Base-by-base conservation (phyloP, 441 rosid genomes). In the Pelargonium citronellum region DNA sequence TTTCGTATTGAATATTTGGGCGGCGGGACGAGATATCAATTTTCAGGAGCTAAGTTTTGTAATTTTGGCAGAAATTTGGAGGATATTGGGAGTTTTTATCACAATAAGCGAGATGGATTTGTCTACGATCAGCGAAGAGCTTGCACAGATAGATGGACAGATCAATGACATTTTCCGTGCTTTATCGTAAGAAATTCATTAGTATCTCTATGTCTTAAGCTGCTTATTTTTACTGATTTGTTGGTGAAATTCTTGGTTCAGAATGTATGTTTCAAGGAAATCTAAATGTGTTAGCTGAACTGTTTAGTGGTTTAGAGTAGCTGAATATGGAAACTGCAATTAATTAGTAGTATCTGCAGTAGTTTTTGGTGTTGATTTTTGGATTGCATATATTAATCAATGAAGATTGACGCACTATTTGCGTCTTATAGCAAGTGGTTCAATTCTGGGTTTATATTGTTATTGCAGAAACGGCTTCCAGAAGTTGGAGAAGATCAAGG, bases 401-500 rank as follows among this genome's bases (percentile, higher is more conserved):
- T 58, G 13, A 20, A 19, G 63, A 17, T 58, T 58, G 63, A 7
- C 17, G 4, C 63, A 17, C 30, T 19, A 17, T 58, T 58, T 58
- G 63, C 63, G 9, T 58, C 16, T 53, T 16, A 15, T 7, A 53
- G 60, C 6, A 53, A 53, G 16, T 53, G 60, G n/a, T 53, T 58
- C 63, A 19, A 7, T 8, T 58, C 8, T 58, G 13, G 17, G 19
- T 19, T 58, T 72, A 51, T 69, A 53, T 44, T 76, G 51, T 44
- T 51, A 6, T 64, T 71, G 78, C 86, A 94, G 99, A 69, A 91
- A 89, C 85, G 97, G 97, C n/a, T 91, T 91, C 79, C 96, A 94
- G 83, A 94, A 94, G 76, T 75, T 94, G 86, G 97, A 94, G 77
- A 91, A 91, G 85, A 79, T 91, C 64, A 94, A 94, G 84, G 99